Conservation (phyloP, 2,329 filamentous ascomycete genomes). For the Acrodontium crateriforme region DNA sequence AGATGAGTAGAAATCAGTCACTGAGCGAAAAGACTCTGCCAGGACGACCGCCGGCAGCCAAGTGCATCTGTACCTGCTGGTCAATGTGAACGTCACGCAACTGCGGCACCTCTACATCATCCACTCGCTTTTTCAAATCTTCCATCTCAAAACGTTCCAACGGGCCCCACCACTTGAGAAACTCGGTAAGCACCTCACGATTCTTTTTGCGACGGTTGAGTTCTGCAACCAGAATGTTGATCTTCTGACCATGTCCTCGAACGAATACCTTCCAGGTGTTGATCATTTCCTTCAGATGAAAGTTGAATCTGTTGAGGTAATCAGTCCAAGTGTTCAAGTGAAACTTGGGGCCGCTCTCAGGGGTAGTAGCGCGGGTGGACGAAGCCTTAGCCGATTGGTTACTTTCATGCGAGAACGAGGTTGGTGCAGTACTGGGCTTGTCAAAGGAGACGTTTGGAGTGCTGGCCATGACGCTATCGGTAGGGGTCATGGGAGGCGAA, state of each 20-base stretch:
- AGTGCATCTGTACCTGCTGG: slow-evolving; percentile 1
- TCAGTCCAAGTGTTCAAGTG: slow-evolving; percentile 20
- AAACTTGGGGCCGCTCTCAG: slow-evolving; percentile 6
- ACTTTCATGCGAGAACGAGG: background rate
- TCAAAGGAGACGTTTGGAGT: background rate
- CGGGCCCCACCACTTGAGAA: slow-evolving; percentile 27
- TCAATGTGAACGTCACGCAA: background rate
- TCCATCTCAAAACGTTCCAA: slow-evolving; percentile 22
- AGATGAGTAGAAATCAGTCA: too few relatives aligned
- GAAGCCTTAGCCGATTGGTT: background rate
- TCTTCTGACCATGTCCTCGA: too few relatives aligned
- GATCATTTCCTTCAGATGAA: too few relatives aligned
- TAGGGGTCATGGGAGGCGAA: slow-evolving; percentile 20
- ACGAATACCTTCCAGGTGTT: too few relatives aligned
- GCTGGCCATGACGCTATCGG: slow-evolving; percentile 7
- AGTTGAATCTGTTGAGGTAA: slow-evolving; percentile 15
- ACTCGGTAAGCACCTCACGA: slow-evolving; percentile 21
- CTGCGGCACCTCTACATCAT: slow-evolving; percentile 3
- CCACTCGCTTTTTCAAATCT: too few relatives aligned
- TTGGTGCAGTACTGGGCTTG: too few relatives aligned
- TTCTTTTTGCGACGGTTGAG: too few relatives aligned
- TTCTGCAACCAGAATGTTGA: slow-evolving; percentile 8
- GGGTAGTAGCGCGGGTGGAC: background rate
- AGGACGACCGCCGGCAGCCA: background rate
- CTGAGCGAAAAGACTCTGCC: too few relatives aligned